Conservation (phyloP, 495 filamentous ascomycete species). For the Podospora didyma region DNA sequence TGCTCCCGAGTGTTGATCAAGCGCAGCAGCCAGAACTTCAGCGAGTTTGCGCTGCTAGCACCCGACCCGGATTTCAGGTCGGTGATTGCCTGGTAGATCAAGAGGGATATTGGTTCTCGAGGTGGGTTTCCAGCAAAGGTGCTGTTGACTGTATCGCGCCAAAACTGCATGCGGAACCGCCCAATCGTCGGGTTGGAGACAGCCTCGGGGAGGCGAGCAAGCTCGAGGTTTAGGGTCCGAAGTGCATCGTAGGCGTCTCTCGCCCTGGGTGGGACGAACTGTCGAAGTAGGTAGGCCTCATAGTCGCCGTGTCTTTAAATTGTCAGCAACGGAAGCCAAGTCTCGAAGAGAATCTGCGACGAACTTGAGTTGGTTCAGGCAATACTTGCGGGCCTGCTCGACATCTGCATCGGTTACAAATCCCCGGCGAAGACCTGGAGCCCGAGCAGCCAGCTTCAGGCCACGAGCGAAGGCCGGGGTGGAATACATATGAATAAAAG, state of each 20-base stretch:
- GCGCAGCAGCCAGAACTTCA: slow-evolving; percentile 76
- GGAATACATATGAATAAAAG: slow-evolving; percentile 16
- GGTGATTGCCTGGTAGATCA: slow-evolving; percentile 66
- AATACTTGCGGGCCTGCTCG: slow-evolving; percentile 45
- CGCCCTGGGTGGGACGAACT: slow-evolving; percentile 69
- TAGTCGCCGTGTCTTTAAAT: slow-evolving; percentile 56
- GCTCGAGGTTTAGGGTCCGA: slow-evolving; percentile 87
- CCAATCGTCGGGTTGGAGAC: slow-evolving; percentile 79
- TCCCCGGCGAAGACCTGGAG: slow-evolving; percentile 10
- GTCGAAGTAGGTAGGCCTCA: slow-evolving; percentile 78
- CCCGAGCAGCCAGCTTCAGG: slow-evolving; percentile 15
- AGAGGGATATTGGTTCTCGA: slow-evolving; percentile 84
- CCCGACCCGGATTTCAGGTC: slow-evolving; percentile 50
- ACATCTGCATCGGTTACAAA: slow-evolving; percentile 35
- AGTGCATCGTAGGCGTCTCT: slow-evolving; percentile 85
- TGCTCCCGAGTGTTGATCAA: slow-evolving; percentile 76
- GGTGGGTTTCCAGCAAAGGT: slow-evolving; percentile 69
- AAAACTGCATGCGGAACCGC: slow-evolving; percentile 87
- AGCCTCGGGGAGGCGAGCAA: slow-evolving; percentile 81
- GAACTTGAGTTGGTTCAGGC: slow-evolving; percentile 43
- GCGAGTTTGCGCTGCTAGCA: slow-evolving; percentile 53
- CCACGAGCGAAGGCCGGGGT: slow-evolving; percentile 9
- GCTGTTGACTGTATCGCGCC: slow-evolving; percentile 76
- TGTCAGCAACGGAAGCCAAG: not conserved
- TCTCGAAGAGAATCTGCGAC: not conserved